phyloP scores from a whole-genome alignment of 169 alveolate genomes.

The Babesia caballi region DNA sequence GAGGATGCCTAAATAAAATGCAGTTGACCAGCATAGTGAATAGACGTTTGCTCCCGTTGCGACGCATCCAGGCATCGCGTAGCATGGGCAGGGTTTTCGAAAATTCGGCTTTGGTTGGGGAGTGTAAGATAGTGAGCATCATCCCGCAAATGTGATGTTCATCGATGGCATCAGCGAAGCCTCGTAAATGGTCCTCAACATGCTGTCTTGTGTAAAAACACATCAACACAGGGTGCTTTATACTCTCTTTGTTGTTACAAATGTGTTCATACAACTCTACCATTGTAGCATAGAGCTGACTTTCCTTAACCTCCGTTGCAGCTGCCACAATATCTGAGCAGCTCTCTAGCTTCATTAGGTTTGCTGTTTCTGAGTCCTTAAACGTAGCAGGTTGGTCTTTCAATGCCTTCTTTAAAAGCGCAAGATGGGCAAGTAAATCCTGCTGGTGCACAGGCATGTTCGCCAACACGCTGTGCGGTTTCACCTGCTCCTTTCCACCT shows the following conservation, averaged over 20 bases:
- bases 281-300: slow-evolving; percentile 10
- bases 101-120: not conserved
- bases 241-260: not conserved
- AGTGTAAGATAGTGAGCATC: not conserved
- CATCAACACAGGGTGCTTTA: slow-evolving; percentile 3
- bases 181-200: not conserved
- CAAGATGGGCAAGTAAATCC: slow-evolving; percentile 21
- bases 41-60: not conserved
- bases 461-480: not conserved
- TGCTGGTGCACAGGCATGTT: not conserved
- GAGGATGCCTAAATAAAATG: not conserved
- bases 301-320: not conserved
- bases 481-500: not conserved
- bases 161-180: not conserved
- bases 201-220: not conserved
- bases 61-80: slow-evolving; percentile 8
- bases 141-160: slow-evolving; percentile 18
- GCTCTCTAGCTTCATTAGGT: not conserved
- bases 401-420: not conserved
- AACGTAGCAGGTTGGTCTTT: not conserved
- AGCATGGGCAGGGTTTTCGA: not conserved
- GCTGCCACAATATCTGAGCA: not conserved
- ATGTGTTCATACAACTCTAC: slow-evolving; percentile 17
- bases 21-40: slow-evolving; percentile 6
- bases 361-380: not conserved